Percentiles rank a stretch among this genome's conserved stretches.
These are phyloP conservation scores for Stenocarpella maydis DNA, from an alignment of 2,329 filamentous ascomycete genomes.

Conservation along the genomic window DNA sequence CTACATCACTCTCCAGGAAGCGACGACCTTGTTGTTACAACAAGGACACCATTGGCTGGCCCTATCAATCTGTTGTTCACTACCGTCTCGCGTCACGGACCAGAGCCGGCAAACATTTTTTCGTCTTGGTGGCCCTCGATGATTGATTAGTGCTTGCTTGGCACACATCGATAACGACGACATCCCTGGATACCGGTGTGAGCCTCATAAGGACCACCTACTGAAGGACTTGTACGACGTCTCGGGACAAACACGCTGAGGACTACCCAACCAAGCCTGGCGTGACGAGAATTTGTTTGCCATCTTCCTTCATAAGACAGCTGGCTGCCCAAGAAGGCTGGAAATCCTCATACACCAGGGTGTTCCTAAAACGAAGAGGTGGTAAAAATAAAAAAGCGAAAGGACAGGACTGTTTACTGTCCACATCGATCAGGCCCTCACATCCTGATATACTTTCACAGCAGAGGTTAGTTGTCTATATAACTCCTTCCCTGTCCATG, in stretches of 20 bases:
- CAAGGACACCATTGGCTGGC: neutral
- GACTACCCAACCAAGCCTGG: neutral
- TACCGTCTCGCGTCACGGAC: neutral
- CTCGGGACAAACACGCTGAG: slow-evolving; percentile 7
- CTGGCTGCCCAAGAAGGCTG: slow-evolving; percentile 34
- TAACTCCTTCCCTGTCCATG: neutral
- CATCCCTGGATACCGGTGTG: neutral
- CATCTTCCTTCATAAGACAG: slow-evolving; percentile 34
- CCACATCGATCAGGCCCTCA: neutral
- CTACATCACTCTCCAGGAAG: neutral
- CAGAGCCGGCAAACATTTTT: slow-evolving; percentile 23
- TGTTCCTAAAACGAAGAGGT: slow-evolving; percentile 2
- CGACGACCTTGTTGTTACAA: neutral
- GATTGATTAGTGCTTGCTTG: slow-evolving; percentile 27
- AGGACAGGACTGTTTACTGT: slow-evolving; percentile 3
- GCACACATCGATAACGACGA: neutral
- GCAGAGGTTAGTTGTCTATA: slow-evolving; percentile 16
- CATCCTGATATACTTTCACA: neutral
- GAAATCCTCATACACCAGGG: neutral
- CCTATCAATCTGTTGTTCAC: neutral
- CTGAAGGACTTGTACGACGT: slow-evolving; percentile 30
- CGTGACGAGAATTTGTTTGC: slow-evolving; percentile 29
- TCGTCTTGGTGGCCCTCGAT: slow-evolving; percentile 27
- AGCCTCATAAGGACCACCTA: slow-evolving; percentile 6
- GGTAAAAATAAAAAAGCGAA: neutral